Conservation (phyloP, 805 yeast genomes). For the Candida glaebosa region DNA sequence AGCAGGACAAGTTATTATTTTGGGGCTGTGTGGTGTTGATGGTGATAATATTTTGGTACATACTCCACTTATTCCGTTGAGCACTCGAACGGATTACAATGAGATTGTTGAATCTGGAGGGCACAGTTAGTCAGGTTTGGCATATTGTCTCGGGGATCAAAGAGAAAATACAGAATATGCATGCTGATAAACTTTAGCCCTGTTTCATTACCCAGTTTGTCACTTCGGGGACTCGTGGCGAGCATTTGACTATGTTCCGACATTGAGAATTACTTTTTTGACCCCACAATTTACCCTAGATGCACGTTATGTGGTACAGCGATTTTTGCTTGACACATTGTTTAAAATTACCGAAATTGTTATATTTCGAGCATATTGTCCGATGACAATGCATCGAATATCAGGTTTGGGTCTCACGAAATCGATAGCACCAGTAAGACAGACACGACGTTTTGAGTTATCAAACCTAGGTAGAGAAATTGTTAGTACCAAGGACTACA, state of each 20-base stretch:
- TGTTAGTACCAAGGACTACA: too few relatives aligned
- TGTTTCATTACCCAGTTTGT: background rate
- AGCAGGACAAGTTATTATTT: slow-evolving; percentile 82
- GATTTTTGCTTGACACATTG: background rate
- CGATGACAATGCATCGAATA: background rate
- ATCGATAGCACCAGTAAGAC: background rate
- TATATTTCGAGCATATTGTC: background rate
- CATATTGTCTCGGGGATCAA: too few relatives aligned
- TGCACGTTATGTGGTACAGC: background rate
- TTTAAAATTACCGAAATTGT: background rate
- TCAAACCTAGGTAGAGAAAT: too few relatives aligned
- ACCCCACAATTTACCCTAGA: background rate
- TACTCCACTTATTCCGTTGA: slow-evolving; percentile 61
- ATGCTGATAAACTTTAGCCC: background rate
- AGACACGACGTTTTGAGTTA: background rate
- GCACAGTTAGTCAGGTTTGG: too few relatives aligned
- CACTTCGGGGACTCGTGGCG: background rate
- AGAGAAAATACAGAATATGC: too few relatives aligned
- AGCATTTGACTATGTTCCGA: background rate
- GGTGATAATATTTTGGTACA: slow-evolving; percentile 62
- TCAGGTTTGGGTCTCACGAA: background rate
- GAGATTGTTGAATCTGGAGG: too few relatives aligned
- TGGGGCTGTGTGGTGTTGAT: slow-evolving; percentile 67
- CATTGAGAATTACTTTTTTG: background rate
- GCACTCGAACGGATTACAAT: slow-evolving; percentile 1